phyloP scores from a whole-genome alignment of 306 rosid species.

The Rosa chinensis region DNA sequence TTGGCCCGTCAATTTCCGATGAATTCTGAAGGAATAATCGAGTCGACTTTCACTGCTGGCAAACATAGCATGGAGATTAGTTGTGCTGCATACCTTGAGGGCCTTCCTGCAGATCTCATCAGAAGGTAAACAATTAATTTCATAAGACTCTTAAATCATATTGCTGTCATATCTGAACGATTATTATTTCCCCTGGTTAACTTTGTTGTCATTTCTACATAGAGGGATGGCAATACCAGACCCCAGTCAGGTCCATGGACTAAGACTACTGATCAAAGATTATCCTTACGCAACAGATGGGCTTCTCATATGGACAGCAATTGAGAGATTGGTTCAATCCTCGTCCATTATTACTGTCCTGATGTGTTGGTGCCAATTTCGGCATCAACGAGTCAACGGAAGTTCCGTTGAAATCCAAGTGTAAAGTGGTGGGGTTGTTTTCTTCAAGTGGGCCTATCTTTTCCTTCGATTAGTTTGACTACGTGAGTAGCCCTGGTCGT shows the following conservation, averaged over 20 bases:
- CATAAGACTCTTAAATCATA: not conserved
- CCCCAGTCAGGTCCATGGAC: conserved; percentile 66
- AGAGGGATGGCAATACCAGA: conserved; percentile 85
- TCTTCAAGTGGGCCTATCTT: too few relatives aligned
- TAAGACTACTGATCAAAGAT: conserved; percentile 64
- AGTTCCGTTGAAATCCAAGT: too few relatives aligned
- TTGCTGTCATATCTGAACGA: not conserved
- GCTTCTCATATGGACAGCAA: conserved; percentile 70
- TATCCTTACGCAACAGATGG: conserved; percentile 90
- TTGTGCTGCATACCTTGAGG: conserved; percentile 70
- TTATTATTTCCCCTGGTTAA: not conserved
- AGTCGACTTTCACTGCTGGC: conserved; percentile 71
- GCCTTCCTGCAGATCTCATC: conserved; percentile 82
- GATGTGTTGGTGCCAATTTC: not conserved
- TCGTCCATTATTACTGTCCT: conserved; percentile 74
- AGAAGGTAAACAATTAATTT: conserved; percentile 49
- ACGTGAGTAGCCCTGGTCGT: too few relatives aligned
- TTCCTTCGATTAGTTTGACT: too few relatives aligned
- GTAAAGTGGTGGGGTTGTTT: too few relatives aligned
- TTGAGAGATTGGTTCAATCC: conserved; percentile 63
- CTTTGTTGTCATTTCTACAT: not conserved
- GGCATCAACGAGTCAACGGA: too few relatives aligned
- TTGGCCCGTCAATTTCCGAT: conserved; percentile 65
- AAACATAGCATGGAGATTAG: conserved; percentile 73
- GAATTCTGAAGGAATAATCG: conserved; percentile 66